phyloP scores from a whole-genome alignment of 2,329 filamentous ascomycete genomes.

The Xylaria arbuscula region DNA sequence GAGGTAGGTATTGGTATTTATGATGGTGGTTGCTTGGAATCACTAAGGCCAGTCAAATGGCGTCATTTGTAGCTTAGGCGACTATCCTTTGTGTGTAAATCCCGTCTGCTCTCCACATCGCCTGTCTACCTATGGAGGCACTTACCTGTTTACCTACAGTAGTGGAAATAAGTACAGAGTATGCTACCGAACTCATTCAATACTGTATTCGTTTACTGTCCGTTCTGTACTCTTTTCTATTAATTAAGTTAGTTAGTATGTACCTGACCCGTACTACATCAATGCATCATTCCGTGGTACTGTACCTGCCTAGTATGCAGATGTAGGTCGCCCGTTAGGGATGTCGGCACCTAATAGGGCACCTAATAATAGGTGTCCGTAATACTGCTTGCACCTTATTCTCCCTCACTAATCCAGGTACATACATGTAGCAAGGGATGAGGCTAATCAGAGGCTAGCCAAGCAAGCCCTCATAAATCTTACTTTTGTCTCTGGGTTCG shows the following conservation, averaged over 20 bases:
- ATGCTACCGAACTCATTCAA: no score
- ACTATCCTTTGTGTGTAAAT: no score
- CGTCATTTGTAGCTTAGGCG: conserved; percentile 19
- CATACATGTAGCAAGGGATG: background rate
- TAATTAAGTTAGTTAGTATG: no score
- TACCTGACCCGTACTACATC: background rate
- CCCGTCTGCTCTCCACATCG: conserved; percentile 9
- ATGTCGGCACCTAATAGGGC: background rate
- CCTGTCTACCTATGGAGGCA: no score
- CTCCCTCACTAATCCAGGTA: background rate
- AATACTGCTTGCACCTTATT: background rate
- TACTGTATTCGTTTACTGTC: no score
- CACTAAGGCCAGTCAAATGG: conserved; percentile 2
- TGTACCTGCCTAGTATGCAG: background rate
- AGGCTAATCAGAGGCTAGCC: conserved; percentile 25
- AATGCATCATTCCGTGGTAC: background rate
- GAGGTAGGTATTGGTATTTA: background rate
- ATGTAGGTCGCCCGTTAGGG: background rate
- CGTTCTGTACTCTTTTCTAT: no score
- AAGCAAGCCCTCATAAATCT: conserved; percentile 29
- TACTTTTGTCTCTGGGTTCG: conserved; percentile 7
- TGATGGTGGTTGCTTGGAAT: background rate
- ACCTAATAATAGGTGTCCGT: background rate
- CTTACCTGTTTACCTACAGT: background rate
- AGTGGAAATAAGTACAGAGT: no score